Evolutionary conservation across 2,329 filamentous ascomycete species (phyloP), one percentile per base, ranked within the genome.

Genomic region (Ophiosphaerella korrae): DNA sequence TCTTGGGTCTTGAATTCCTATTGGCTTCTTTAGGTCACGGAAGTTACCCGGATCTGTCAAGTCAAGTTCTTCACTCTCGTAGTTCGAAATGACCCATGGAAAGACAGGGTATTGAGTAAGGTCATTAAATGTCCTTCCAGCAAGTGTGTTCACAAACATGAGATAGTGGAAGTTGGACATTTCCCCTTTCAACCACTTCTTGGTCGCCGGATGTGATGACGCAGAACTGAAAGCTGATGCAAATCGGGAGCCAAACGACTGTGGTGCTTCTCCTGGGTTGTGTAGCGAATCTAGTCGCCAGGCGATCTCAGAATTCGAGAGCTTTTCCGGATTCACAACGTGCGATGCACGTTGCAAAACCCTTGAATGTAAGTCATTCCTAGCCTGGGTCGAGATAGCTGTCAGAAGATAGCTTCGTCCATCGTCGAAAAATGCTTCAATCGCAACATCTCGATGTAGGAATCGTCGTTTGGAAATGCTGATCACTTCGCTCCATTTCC

Each of bases 101-200:
- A 99, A 99, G 14, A 99, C 92, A 0, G 94, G 94, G 66, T 99
- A 99, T 66, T 99, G 95, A 0, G 94, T 99, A 14, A 99, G 80
- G 68, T 99, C 94, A 68, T 99, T 99, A 78, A 99, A 99, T 0
- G 94, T 97, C 45, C 94, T 83, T 2, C 94, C 94, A 24, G 95
- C 95, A 83, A 99, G 90, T 0, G 94, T 97, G 68, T 99, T 99
- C 67, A 99, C 87, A 53, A 97, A 86, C 93, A 99, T 99, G 32
- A 99, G 83, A 68, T 99, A 99, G 73, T 97, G 92, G 66, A 99
- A 99, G 72, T 99, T 99, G 12, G 93, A 97, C 42, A 97, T 91
- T 66, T 99, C 94, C 11, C 95, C 94, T 69, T 87, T 88, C 52
- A 94, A 84, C 94, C 94, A 99, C 71, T 87, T 88, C 58, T 88